phyloP scores from a whole-genome alignment of 257 asterid genomes.

The Solanum chaucha region DNA sequence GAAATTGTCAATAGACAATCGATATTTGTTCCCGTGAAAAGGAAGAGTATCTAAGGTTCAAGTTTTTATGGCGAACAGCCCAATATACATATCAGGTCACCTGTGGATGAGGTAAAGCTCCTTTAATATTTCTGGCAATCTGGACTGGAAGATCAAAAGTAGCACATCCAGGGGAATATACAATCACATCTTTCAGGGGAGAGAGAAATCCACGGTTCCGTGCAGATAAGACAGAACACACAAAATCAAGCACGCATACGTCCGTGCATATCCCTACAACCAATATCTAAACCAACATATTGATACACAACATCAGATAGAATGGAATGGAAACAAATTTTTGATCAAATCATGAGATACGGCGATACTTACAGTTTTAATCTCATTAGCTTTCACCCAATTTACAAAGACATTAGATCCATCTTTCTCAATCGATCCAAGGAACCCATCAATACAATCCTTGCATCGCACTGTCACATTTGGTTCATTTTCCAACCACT shows the following conservation, averaged over 20 bases:
- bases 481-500: conserved; percentile 76
- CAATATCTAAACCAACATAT: conserved; percentile 39
- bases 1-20: background rate
- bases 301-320: background rate
- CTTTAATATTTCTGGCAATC: conserved; percentile 47
- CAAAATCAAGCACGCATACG: conserved; percentile 80
- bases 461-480: conserved; percentile 66
- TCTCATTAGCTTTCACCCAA: conserved; percentile 74
- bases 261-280: conserved; percentile 91
- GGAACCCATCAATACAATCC: conserved; percentile 80
- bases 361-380: conserved; percentile 47
- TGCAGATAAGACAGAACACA: conserved; percentile 66
- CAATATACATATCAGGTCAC: conserved; percentile 19
- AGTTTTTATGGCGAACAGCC: background rate
- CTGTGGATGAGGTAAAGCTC: conserved; percentile 88
- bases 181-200: conserved; percentile 70
- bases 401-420: conserved; percentile 75
- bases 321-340: too few species aligned
- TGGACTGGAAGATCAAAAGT: conserved; percentile 67
- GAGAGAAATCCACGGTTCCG: conserved; percentile 56
- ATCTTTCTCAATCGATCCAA: conserved; percentile 75
- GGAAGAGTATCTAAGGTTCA: background rate
- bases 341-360: background rate
- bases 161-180: conserved; percentile 82
- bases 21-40: background rate